Evolutionary conservation across 2,329 filamentous ascomycete species (phyloP).

Genomic region (Ophiocordyceps camponoti-floridani): DNA sequence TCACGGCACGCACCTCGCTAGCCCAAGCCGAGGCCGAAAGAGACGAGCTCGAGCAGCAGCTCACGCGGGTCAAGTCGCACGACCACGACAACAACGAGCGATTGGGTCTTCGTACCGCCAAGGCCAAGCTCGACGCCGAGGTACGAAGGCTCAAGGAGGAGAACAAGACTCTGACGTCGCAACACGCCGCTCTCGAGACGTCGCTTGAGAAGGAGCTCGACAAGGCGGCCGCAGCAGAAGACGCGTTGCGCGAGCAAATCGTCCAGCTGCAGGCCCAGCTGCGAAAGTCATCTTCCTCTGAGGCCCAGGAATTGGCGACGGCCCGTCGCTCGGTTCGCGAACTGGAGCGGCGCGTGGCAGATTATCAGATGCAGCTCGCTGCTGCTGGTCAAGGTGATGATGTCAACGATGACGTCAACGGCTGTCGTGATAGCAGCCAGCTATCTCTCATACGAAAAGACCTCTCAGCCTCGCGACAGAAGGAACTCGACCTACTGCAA

Average conservation of each 20-base stretch:
- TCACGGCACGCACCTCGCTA: conserved; percentile 35
- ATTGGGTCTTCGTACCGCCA: conserved; percentile 47
- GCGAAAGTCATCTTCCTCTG: conserved; percentile 26
- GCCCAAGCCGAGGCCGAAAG: conserved; percentile 45
- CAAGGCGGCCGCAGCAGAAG: conserved; percentile 47
- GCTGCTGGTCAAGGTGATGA: conserved; percentile 9
- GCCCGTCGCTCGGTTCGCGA: conserved; percentile 46
- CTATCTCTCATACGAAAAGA: conserved; percentile 44
- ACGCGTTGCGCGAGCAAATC: conserved; percentile 38
- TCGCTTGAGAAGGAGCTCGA: conserved; percentile 49
- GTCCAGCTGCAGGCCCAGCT: conserved; percentile 29
- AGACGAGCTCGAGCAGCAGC: conserved; percentile 43
- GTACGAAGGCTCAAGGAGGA: conserved; percentile 47
- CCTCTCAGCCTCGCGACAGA: conserved; percentile 44
- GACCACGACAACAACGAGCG: conserved; percentile 50
- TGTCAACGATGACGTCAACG: conserved; percentile 8
- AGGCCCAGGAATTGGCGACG: conserved; percentile 34
- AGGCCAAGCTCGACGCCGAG: conserved; percentile 49
- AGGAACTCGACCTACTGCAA: conserved; percentile 45
- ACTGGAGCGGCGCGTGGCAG: conserved; percentile 42
- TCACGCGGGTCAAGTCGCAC: conserved; percentile 34
- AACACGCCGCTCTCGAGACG: conserved; percentile 40
- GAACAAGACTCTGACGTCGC: conserved; percentile 35
- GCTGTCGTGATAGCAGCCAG: conserved; percentile 28
- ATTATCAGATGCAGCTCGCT: conserved; percentile 29